These are phyloP conservation scores for Erodium maritimum DNA, from an alignment of 345 rosid species.

Conservation along the genomic window DNA sequence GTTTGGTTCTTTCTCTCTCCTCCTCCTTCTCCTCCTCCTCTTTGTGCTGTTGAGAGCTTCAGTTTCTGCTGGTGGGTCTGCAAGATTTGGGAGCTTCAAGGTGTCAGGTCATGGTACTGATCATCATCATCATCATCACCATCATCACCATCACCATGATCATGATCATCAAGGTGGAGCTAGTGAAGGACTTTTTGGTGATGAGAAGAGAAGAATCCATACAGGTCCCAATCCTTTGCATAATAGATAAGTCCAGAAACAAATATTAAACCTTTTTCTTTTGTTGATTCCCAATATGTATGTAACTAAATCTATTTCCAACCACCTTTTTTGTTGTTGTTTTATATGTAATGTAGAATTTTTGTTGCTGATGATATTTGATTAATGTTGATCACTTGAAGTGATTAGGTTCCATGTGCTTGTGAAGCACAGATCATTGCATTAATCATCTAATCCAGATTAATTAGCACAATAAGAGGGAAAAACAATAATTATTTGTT, in stretches of 20 bases:
- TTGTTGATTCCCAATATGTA: too few species aligned
- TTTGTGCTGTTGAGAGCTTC: conserved; percentile 20
- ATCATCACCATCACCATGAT: background rate
- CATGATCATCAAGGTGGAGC: conserved; percentile 5
- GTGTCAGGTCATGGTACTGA: background rate
- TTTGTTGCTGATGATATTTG: background rate
- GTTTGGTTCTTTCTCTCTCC: conserved; percentile 17
- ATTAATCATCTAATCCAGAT: too few species aligned
- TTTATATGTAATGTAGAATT: background rate
- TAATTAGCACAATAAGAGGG: too few species aligned
- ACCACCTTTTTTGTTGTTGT: too few species aligned
- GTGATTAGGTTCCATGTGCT: conserved; percentile 6
- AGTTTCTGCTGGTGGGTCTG: too few species aligned
- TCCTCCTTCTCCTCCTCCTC: conserved; percentile 20
- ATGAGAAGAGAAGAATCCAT: conserved; percentile 40
- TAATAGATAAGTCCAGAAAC: conserved; percentile 23
- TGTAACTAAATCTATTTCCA: too few species aligned
- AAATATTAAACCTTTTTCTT: background rate
- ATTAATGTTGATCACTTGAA: background rate
- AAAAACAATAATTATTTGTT: too few species aligned
- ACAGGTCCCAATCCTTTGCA: conserved; percentile 66
- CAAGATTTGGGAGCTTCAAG: conserved; percentile 21
- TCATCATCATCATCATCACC: background rate
- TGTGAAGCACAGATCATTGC: background rate
- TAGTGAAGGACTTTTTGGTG: conserved; percentile 23